A percentile compares a stretch with the other conserved stretches of the same genome.
phyloP scores from a whole-genome alignment of 176 grass and related monocot species.

The Aegilops sharonensis region DNA sequence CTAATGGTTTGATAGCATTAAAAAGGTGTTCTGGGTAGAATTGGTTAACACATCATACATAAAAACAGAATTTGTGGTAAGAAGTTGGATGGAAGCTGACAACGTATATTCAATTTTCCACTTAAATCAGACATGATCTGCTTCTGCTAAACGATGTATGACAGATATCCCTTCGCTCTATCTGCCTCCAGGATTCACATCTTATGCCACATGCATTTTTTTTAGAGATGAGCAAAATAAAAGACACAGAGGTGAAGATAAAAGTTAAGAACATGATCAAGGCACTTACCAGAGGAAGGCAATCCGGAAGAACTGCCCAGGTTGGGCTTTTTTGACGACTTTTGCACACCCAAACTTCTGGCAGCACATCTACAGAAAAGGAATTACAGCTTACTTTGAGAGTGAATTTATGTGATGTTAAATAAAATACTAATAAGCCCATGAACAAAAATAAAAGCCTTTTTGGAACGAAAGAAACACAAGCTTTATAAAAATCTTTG shows the following conservation, averaged over 20 bases:
- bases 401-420: conserved; percentile 20
- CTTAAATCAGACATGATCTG: not conserved
- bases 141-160: not conserved
- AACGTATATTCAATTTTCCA: not conserved
- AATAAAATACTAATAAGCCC: conserved; percentile 3
- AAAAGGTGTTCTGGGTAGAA: not conserved
- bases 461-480: not conserved
- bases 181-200: not conserved
- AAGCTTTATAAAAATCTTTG: not conserved
- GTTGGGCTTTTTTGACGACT: conserved; percentile 64
- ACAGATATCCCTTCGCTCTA: not conserved
- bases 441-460: not conserved
- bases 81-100: not conserved
- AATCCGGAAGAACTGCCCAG: conserved; percentile 40
- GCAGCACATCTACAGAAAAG: conserved; percentile 46
- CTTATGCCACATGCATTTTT: conserved; percentile 16
- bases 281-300: conserved; percentile 44
- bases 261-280: not conserved
- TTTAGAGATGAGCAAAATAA: not conserved
- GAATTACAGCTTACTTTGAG: conserved; percentile 1
- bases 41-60: not conserved
- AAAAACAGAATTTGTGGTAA: not conserved
- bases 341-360: conserved; percentile 54
- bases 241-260: conserved; percentile 18
- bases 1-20: not conserved